phyloP scores from a whole-genome alignment of 1,139 yeast species.

The Nakaseomyces sp. region DNA sequence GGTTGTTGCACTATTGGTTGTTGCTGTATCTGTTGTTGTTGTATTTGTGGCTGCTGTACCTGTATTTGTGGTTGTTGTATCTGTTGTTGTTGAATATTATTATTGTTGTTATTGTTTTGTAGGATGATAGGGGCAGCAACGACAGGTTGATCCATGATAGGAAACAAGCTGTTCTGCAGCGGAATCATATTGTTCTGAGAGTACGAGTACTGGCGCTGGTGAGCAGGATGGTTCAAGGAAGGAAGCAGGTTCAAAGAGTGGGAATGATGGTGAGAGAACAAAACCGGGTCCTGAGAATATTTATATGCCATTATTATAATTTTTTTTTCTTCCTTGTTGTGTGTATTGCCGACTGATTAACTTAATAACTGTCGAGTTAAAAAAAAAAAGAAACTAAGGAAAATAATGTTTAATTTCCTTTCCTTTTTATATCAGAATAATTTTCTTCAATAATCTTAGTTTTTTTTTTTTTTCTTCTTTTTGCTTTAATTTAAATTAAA shows the following conservation, averaged over 20 bases:
- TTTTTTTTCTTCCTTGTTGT: background rate
- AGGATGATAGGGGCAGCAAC: background rate
- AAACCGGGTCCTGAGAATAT: background rate
- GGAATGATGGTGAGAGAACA: too few species aligned
- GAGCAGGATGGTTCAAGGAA: too few species aligned
- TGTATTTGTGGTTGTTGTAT: constrained; percentile 8
- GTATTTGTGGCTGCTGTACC: too few species aligned
- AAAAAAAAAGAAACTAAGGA: too few species aligned
- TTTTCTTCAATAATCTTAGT: background rate
- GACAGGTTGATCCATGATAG: background rate
- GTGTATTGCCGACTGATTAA: constrained; percentile 1
- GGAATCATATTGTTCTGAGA: constrained; percentile 1
- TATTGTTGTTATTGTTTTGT: constrained; percentile 2
- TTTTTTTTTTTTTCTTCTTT: too few species aligned
- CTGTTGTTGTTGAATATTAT: background rate
- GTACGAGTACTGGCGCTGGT: too few species aligned
- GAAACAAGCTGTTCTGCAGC: background rate
- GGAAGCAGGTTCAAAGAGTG: too few species aligned
- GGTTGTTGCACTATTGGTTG: background rate
- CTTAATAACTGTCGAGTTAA: constrained; percentile 4
- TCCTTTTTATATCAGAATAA: background rate
- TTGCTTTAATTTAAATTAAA: too few species aligned
- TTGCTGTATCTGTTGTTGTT: too few species aligned
- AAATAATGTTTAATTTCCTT: background rate
- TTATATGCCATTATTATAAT: background rate